Evolutionary conservation across 139 green algal species (phyloP).

Genomic region (Chlorella sp.): DNA sequence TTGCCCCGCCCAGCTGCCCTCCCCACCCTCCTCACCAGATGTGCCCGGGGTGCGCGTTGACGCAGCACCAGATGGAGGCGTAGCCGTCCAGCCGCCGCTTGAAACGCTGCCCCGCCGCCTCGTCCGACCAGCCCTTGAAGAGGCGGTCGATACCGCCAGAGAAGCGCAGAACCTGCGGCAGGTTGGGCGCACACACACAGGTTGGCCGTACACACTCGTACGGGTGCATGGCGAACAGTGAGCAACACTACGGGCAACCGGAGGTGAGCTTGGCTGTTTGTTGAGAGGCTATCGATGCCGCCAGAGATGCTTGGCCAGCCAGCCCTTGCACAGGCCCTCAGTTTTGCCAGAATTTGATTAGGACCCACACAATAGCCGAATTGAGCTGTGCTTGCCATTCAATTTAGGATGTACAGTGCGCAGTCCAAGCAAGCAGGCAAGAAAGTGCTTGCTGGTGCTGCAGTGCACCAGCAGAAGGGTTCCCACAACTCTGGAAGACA

Average conservation of each 20-base stretch:
- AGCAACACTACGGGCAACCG: too few relatives aligned
- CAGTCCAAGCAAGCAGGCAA: not conserved
- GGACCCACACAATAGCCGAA: too few relatives aligned
- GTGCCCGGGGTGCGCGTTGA: slow-evolving; percentile 85
- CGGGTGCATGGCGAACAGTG: too few relatives aligned
- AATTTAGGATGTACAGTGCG: too few relatives aligned
- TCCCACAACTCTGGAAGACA: not conserved
- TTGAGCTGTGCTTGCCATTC: too few relatives aligned
- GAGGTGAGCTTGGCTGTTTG: too few relatives aligned
- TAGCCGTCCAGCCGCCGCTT: slow-evolving; percentile 65
- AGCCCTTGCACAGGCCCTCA: too few relatives aligned
- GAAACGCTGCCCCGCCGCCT: slow-evolving; percentile 60
- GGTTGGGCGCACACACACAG: not conserved
- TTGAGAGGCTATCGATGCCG: not conserved
- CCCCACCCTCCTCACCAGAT: slow-evolving; percentile 61
- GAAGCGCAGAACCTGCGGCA: slow-evolving; percentile 63
- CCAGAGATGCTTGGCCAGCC: not conserved
- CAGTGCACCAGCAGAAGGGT: not conserved
- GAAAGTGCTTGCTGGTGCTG: not conserved
- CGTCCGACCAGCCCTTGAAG: slow-evolving; percentile 60
- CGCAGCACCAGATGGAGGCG: slow-evolving; percentile 92
- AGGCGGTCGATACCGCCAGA: slow-evolving; percentile 49
- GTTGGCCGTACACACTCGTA: too few relatives aligned
- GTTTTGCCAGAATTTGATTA: too few relatives aligned
- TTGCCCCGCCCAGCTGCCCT: not conserved